A percentile compares a stretch with the other conserved stretches of the same genome.
Conservation (phyloP, 2,329 filamentous ascomycete genomes). For the Alternaria viburni region DNA sequence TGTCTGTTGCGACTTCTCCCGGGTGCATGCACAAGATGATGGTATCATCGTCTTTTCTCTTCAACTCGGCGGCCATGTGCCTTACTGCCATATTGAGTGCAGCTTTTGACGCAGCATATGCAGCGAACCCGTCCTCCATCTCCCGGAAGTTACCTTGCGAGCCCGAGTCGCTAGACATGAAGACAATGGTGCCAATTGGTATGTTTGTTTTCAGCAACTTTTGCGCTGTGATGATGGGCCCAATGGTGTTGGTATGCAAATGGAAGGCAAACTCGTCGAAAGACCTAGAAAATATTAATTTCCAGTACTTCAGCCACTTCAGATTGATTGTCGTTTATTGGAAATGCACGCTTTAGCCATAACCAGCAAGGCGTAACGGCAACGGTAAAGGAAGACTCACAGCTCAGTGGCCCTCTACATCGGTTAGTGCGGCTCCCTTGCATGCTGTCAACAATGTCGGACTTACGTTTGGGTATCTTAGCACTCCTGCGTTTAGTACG, state of each 20-base stretch:
- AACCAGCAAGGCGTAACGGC: conserved; percentile 23
- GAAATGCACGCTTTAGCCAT: conserved; percentile 30
- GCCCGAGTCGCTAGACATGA: conserved; percentile 65
- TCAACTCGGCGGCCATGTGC: conserved; percentile 63
- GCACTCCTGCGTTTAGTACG: conserved; percentile 63
- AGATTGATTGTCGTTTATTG: conserved; percentile 12
- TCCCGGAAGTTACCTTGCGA: conserved; percentile 59
- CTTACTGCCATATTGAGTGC: conserved; percentile 63
- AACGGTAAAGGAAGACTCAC: conserved; percentile 42
- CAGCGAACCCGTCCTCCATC: conserved; percentile 65
- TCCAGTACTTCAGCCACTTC: not conserved
- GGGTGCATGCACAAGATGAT: conserved; percentile 63
- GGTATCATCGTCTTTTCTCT: conserved; percentile 57
- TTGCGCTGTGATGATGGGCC: conserved; percentile 64
- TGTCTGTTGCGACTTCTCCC: conserved; percentile 64
- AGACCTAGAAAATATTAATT: conserved; percentile 47
- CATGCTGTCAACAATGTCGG: conserved; percentile 3
- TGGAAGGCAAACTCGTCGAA: conserved; percentile 62
- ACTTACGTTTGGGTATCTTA: conserved; percentile 63
- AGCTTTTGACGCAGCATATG: conserved; percentile 63
- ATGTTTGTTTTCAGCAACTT: conserved; percentile 57
- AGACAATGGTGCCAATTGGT: conserved; percentile 57
- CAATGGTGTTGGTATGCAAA: conserved; percentile 64
- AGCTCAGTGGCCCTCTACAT: conserved; percentile 59
- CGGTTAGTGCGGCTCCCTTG: conserved; percentile 33